These are phyloP conservation scores for Hyaloraphidium curvatum DNA, from an alignment of 192 early-diverging fungal species.

Conservation along the genomic window DNA sequence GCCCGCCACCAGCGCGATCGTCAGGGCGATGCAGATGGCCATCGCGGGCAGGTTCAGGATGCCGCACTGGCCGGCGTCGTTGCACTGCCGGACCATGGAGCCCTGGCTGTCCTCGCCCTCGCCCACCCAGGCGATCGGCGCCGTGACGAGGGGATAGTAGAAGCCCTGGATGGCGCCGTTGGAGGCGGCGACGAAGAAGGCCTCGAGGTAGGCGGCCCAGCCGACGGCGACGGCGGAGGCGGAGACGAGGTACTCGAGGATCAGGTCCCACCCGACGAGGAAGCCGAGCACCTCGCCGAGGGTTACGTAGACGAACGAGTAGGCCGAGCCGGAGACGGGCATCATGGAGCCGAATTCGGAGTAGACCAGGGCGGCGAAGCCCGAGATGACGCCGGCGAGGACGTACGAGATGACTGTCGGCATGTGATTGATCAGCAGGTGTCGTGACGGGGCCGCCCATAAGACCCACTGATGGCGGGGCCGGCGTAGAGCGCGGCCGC, in stretches of 20 bases:
- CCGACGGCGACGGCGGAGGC: conserved; percentile 63
- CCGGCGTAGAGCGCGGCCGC: conserved; percentile 63
- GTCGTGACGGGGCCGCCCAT: no score
- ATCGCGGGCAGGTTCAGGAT: no score
- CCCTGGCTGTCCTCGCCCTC: no score
- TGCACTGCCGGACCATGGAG: no score
- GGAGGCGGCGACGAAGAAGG: conserved; percentile 44
- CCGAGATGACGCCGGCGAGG: conserved; percentile 30
- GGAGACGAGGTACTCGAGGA: conserved; percentile 72
- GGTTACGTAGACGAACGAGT: conserved; percentile 69
- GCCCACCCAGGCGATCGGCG: no score
- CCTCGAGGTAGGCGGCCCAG: conserved; percentile 65
- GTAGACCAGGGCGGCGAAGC: conserved; percentile 28
- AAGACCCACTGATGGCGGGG: conserved; percentile 66
- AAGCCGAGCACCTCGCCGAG: conserved; percentile 73
- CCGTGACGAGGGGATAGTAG: no score
- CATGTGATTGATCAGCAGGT: no score
- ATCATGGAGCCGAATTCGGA: conserved; percentile 75
- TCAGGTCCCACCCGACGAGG: conserved; percentile 82
- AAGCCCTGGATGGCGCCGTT: no score
- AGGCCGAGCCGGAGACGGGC: conserved; percentile 70
- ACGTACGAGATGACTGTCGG: conserved; percentile 65
- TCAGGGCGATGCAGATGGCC: conserved; percentile 34
- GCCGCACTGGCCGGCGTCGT: no score
- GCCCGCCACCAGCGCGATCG: conserved; percentile 43